Conservation (phyloP, 2,329 filamentous ascomycete species). For the Dactylellina parvicollis region DNA sequence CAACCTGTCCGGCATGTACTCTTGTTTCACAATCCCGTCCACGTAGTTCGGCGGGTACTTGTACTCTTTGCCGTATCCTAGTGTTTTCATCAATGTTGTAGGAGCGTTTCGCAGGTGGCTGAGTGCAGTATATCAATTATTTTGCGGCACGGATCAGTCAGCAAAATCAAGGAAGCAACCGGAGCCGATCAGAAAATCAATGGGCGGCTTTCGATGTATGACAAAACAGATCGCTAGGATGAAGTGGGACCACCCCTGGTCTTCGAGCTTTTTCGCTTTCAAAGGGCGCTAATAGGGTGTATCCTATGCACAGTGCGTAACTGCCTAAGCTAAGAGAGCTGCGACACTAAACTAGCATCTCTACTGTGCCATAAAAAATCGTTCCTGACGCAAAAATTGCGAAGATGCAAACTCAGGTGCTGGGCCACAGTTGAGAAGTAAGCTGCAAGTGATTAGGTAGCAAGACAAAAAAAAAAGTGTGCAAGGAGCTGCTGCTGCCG, state of each 20-base stretch:
- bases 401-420: not conserved
- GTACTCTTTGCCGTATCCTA: constrained; percentile 90
- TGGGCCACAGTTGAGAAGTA: too few relatives aligned
- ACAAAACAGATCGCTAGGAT: not conserved
- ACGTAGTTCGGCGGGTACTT: constrained; percentile 95
- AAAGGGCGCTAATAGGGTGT: too few relatives aligned
- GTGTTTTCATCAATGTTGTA: constrained; percentile 88
- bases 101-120: constrained; percentile 87
- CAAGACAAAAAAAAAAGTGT: constrained; percentile 3
- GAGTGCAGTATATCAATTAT: not conserved
- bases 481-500: not conserved
- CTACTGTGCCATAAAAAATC: constrained; percentile 25
- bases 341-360: constrained; percentile 22
- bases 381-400: not conserved
- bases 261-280: too few relatives aligned
- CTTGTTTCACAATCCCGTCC: constrained; percentile 82
- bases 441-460: constrained; percentile 23
- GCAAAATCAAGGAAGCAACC: not conserved
- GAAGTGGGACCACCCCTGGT: too few relatives aligned
- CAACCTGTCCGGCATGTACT: constrained; percentile 82
- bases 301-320: constrained; percentile 22
- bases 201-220: not conserved
- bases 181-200: constrained; percentile 13
- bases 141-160: constrained; percentile 11
- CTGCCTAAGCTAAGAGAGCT: constrained; percentile 39